Evolutionary conservation across 305 asterid species (phyloP).

Genomic region (Fraxinus greggii): DNA sequence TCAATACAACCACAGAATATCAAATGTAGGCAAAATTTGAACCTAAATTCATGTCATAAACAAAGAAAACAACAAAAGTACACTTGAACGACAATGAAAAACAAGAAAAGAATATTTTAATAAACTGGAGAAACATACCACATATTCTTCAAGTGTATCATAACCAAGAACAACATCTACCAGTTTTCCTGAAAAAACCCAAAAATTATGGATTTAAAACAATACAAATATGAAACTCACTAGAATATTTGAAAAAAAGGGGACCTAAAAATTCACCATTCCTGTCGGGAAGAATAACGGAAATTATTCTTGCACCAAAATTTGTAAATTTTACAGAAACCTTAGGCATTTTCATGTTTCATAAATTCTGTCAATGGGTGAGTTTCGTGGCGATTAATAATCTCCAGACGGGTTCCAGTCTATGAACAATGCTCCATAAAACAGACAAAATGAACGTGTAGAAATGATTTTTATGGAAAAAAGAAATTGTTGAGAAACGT

Average conservation of each 20-base stretch:
- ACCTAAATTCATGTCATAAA: neutral
- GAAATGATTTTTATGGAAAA: neutral
- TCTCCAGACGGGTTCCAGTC: neutral
- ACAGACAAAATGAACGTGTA: neutral
- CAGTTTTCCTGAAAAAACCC: slow-evolving; percentile 47
- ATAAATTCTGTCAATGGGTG: neutral
- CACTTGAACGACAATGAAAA: neutral
- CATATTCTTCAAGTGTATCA: slow-evolving; percentile 59
- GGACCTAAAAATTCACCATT: slow-evolving; percentile 24
- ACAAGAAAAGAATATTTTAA: neutral
- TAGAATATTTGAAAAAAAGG: neutral
- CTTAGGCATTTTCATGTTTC: slow-evolving; percentile 13
- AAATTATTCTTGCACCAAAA: slow-evolving; percentile 49
- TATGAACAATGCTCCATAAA: neutral
- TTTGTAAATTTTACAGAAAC: slow-evolving; percentile 38
- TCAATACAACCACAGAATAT: neutral
- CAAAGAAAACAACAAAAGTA: neutral
- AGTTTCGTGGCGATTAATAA: neutral
- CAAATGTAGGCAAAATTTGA: neutral
- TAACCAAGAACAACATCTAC: slow-evolving; percentile 80
- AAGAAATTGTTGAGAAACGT: neutral
- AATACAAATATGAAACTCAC: neutral
- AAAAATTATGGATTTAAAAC: neutral
- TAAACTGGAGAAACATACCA: slow-evolving; percentile 34
- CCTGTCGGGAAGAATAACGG: slow-evolving; percentile 47